Percentiles rank a stretch among this genome's conserved stretches.
These are phyloP conservation scores for Globisporangium cystogenes DNA, from an alignment of 352 stramenopile species.

Conservation along the genomic window DNA sequence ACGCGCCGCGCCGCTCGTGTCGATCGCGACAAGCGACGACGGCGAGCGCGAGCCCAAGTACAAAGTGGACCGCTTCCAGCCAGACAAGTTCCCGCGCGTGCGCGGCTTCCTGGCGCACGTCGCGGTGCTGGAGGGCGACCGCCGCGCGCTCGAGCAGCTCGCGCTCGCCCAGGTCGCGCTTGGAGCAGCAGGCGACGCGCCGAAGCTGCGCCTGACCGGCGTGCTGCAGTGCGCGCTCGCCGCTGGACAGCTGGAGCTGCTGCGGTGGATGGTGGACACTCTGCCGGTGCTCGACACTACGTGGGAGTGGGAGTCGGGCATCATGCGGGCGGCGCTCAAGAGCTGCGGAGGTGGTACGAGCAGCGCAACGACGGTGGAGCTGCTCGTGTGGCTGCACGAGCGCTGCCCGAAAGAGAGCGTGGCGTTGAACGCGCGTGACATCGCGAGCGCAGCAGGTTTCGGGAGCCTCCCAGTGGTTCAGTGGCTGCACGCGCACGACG, in stretches of 20 bases:
- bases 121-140: conserved; percentile 8
- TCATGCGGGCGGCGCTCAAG: conserved; percentile 5
- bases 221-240: conserved; percentile 6
- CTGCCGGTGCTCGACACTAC: background rate
- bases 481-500: conserved; percentile 7
- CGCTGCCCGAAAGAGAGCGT: conserved; percentile 3
- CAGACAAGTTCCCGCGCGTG: conserved; percentile 5
- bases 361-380: background rate
- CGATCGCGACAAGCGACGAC: background rate
- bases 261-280: conserved; percentile 7
- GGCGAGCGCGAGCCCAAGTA: conserved; percentile 7
- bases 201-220: conserved; percentile 2
- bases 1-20: background rate
- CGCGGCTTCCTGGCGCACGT: conserved; percentile 9
- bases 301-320: conserved; percentile 7
- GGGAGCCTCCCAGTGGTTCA: background rate
- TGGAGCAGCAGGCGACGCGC: background rate
- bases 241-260: background rate
- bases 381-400: conserved; percentile 5
- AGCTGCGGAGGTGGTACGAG: background rate
- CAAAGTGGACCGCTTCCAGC: conserved; percentile 12
- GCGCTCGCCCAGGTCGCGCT: background rate
- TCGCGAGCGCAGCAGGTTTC: background rate
- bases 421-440: background rate
- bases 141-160: conserved; percentile 2